Evolutionary conservation across 305 asterid species (phyloP).

Genomic region (Rubia tinctorum): DNA sequence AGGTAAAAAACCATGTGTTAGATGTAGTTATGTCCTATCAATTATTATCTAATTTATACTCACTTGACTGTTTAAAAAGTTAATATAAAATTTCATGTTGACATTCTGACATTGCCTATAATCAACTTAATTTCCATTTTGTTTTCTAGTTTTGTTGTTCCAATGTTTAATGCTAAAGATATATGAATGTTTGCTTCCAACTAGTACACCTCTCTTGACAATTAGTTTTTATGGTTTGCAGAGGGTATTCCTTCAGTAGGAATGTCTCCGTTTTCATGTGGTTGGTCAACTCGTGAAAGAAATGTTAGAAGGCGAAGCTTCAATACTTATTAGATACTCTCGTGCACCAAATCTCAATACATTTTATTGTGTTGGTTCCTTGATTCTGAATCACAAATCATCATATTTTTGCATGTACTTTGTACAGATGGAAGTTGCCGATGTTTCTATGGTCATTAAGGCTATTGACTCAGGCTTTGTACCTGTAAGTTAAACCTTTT

Average conservation of each 20-base stretch:
- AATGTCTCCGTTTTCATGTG: constrained; percentile 92
- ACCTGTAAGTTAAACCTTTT: constrained; percentile 60
- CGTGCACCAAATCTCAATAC: constrained; percentile 7
- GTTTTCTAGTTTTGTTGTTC: neutral
- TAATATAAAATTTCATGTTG: neutral
- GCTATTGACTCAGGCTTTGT: constrained; percentile 73
- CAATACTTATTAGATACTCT: neutral
- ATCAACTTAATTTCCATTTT: neutral
- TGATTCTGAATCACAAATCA: neutral
- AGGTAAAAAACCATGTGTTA: constrained; percentile 37
- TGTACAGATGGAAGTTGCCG: constrained; percentile 67
- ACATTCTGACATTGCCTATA: neutral
- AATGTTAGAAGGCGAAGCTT: constrained; percentile 58
- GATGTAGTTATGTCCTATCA: neutral
- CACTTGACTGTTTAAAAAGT: neutral
- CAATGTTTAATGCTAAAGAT: neutral
- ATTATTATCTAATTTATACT: neutral
- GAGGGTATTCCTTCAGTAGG: constrained; percentile 95
- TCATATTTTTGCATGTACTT: neutral
- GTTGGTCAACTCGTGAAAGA: constrained; percentile 87
- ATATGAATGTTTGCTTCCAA: neutral
- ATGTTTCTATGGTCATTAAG: constrained; percentile 49
- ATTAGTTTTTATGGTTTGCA: constrained; percentile 36
- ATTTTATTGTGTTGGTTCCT: neutral
- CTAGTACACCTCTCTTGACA: neutral